phyloP scores from a whole-genome alignment of 768 basidiomycete species.

The Leucosporidium scottii region DNA sequence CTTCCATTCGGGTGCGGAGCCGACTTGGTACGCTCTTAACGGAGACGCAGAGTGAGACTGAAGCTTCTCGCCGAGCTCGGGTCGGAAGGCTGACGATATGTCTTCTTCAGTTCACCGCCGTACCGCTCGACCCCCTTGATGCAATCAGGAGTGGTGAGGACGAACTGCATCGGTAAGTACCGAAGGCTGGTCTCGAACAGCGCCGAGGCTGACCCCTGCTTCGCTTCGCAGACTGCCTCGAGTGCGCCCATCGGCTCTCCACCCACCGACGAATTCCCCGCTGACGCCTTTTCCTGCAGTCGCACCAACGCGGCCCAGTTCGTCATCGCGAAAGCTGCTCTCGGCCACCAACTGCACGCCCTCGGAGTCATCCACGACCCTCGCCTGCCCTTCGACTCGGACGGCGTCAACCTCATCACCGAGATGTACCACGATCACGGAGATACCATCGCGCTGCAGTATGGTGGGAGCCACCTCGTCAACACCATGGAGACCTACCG shows the following conservation, averaged over 20 bases:
- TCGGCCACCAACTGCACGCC: slow-evolving; percentile 92
- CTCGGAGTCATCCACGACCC: slow-evolving; percentile 81
- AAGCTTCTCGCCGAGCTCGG: not conserved
- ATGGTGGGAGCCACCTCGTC: slow-evolving; percentile 91
- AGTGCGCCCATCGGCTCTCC: slow-evolving; percentile 12
- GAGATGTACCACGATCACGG: slow-evolving; percentile 95
- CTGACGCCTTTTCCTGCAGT: slow-evolving; percentile 6
- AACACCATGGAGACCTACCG: slow-evolving; percentile 94
- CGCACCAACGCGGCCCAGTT: slow-evolving; percentile 96
- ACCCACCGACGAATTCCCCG: not conserved
- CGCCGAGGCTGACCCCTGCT: not conserved
- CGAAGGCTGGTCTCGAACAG: not conserved
- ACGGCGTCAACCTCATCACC: slow-evolving; percentile 91
- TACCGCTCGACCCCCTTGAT: slow-evolving; percentile 49
- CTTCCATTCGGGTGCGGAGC: slow-evolving; percentile 89
- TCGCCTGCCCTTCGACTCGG: slow-evolving; percentile 81
- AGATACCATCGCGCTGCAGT: slow-evolving; percentile 75
- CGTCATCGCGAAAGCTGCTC: slow-evolving; percentile 86
- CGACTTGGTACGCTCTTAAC: slow-evolving; percentile 54
- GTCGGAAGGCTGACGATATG: not conserved
- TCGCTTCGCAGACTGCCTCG: slow-evolving; percentile 58
- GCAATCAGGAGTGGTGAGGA: slow-evolving; percentile 86
- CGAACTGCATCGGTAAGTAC: slow-evolving; percentile 67
- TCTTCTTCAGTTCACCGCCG: not conserved
- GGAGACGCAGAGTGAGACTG: not conserved